Evolutionary conservation across 441 rosid species (phyloP).

Genomic region (Gossypium trilobum): DNA sequence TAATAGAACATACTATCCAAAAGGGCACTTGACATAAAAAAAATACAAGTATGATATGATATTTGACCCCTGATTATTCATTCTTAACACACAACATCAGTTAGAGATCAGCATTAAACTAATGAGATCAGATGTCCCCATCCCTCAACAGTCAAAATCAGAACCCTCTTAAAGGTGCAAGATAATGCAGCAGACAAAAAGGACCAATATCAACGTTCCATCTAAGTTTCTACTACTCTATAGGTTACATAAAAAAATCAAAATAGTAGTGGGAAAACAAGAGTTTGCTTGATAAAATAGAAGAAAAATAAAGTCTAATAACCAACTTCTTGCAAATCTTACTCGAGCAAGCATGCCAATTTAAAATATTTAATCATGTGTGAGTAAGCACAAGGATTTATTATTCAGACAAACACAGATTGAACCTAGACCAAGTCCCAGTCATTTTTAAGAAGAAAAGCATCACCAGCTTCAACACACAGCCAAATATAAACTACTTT

Average conservation of each 20-base stretch:
- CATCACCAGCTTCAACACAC: neutral
- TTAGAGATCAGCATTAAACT: neutral
- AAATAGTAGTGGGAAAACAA: neutral
- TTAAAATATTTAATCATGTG: neutral
- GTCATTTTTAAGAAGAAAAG: neutral
- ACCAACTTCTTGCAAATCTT: neutral
- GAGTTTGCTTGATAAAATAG: neutral
- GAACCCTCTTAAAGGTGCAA: neutral
- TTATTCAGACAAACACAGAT: neutral
- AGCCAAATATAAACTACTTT: neutral
- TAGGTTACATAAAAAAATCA: neutral
- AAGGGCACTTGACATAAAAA: neutral
- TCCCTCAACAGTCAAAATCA: neutral
- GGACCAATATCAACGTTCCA: neutral
- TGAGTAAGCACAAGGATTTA: neutral
- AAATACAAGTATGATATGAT: neutral
- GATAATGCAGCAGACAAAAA: neutral
- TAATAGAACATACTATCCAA: neutral
- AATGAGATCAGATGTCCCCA: neutral
- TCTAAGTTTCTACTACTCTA: neutral
- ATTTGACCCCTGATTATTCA: neutral
- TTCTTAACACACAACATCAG: neutral
- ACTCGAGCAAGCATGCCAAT: neutral
- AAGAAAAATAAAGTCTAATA: neutral
- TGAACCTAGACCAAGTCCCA: neutral